phyloP scores from a whole-genome alignment of 2,329 filamentous ascomycete genomes.

The Colletotrichum gloeosporioides region DNA sequence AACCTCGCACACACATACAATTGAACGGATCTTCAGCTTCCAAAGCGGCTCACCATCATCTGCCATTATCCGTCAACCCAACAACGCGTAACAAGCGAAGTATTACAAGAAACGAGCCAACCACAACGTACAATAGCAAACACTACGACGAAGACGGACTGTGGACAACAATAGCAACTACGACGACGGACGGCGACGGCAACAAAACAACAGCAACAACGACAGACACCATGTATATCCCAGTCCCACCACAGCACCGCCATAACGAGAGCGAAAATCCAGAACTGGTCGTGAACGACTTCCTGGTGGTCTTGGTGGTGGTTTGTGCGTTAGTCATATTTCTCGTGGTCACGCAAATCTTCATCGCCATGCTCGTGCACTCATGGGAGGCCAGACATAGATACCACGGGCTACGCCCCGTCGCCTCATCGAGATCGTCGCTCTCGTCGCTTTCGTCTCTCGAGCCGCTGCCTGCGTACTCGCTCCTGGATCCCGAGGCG shows the following conservation, averaged over 20 bases:
- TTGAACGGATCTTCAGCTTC: rapidly evolving
- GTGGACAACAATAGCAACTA: neutral
- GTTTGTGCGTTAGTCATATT: neutral
- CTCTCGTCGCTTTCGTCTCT: neutral
- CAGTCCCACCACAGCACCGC: neutral
- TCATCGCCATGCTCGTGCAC: neutral
- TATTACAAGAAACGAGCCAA: neutral
- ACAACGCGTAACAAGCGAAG: neutral
- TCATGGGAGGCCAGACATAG: neutral
- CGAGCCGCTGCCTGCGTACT: neutral
- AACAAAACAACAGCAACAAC: neutral
- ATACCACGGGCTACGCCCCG: neutral
- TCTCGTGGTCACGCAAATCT: neutral
- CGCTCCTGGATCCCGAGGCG: neutral
- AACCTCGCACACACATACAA: neutral
- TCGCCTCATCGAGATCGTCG: neutral
- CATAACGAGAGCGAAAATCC: neutral
- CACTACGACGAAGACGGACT: neutral
- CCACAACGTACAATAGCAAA: neutral
- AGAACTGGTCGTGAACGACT: neutral
- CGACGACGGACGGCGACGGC: neutral
- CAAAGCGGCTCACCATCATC: neutral
- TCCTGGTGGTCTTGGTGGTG: neutral
- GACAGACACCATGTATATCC: neutral
- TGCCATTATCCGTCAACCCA: neutral